Percentiles rank a stretch among this genome's conserved stretches.
Evolutionary conservation across 139 green algal species (phyloP).

Genomic region (Astrephomene gubernaculifera): DNA sequence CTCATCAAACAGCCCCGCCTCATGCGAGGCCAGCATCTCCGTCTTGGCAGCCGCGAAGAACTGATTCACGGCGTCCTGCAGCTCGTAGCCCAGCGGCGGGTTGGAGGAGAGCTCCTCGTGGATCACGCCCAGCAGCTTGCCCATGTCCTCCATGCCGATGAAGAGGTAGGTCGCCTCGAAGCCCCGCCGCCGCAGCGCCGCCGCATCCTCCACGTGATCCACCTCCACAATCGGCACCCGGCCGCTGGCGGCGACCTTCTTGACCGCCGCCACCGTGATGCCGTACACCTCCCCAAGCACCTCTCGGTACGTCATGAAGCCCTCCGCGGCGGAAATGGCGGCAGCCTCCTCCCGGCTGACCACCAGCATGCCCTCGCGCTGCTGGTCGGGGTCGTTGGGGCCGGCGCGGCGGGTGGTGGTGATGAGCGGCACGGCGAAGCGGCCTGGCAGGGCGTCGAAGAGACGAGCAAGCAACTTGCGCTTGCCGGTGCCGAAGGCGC

Average conservation of each 20-base stretch:
- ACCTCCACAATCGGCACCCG: slow-evolving; percentile 73
- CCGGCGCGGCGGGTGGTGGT: slow-evolving; percentile 48
- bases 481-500: slow-evolving; percentile 77
- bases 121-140: slow-evolving; percentile 29
- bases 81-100: slow-evolving; percentile 69
- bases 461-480: slow-evolving; percentile 65
- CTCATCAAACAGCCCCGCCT: slow-evolving; percentile 59
- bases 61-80: slow-evolving; percentile 61
- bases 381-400: slow-evolving; percentile 1
- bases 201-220: slow-evolving; percentile 67
- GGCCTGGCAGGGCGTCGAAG: slow-evolving; percentile 55
- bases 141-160: slow-evolving; percentile 50
- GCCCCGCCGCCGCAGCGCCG: slow-evolving; percentile 50
- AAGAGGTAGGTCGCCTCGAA: slow-evolving; percentile 66
- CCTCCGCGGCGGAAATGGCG: slow-evolving; percentile 31
- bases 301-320: slow-evolving; percentile 43
- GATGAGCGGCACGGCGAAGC: slow-evolving; percentile 59
- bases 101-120: slow-evolving; percentile 53
- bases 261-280: slow-evolving; percentile 53
- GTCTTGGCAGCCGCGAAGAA: slow-evolving; percentile 62
- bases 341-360: slow-evolving; percentile 53
- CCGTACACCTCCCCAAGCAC: slow-evolving; percentile 75
- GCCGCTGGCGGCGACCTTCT: slow-evolving; percentile 57
- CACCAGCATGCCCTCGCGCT: slow-evolving; percentile 54
- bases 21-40: slow-evolving; percentile 48